Conservation (phyloP, 352 stramenopile species). For the Elongisporangium anandrum region DNA sequence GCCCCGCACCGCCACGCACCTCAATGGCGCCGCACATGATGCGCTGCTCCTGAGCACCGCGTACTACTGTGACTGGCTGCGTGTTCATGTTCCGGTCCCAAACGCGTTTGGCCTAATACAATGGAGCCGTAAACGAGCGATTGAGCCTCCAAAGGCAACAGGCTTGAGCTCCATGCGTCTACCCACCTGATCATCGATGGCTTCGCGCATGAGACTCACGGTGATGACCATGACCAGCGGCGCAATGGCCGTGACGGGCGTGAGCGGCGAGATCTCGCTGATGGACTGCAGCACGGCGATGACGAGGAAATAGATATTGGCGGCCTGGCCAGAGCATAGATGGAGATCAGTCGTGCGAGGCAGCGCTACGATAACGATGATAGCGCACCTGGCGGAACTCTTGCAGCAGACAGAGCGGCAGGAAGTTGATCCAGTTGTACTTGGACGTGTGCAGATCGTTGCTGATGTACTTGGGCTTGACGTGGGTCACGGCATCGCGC, state of each 20-base stretch:
- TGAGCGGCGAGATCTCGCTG: constrained; percentile 67
- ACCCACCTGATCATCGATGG: constrained; percentile 68
- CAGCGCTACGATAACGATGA: constrained; percentile 11
- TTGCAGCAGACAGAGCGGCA: constrained; percentile 66
- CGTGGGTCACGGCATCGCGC: constrained; percentile 42
- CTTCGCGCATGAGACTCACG: constrained; percentile 74
- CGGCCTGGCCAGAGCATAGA: constrained; percentile 73
- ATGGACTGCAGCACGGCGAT: constrained; percentile 92
- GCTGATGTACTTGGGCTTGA: constrained; percentile 48
- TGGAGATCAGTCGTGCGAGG: constrained; percentile 47
- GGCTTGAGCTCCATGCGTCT: no score
- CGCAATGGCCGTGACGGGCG: constrained; percentile 65
- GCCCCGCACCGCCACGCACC: constrained; percentile 16
- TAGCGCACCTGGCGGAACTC: constrained; percentile 83
- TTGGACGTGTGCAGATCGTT: constrained; percentile 90
- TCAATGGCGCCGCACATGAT: constrained; percentile 75
- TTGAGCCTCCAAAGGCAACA: background rate
- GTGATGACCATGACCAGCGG: constrained; percentile 82
- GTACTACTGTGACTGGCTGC: constrained; percentile 45
- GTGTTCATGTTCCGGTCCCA: constrained; percentile 63
- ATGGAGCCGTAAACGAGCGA: background rate
- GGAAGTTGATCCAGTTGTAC: constrained; percentile 83
- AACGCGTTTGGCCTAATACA: constrained; percentile 33
- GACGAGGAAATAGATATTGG: constrained; percentile 94
- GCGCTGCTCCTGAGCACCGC: constrained; percentile 54